phyloP scores from a whole-genome alignment of 495 filamentous ascomycete species.

The Penicillium manginii region DNA sequence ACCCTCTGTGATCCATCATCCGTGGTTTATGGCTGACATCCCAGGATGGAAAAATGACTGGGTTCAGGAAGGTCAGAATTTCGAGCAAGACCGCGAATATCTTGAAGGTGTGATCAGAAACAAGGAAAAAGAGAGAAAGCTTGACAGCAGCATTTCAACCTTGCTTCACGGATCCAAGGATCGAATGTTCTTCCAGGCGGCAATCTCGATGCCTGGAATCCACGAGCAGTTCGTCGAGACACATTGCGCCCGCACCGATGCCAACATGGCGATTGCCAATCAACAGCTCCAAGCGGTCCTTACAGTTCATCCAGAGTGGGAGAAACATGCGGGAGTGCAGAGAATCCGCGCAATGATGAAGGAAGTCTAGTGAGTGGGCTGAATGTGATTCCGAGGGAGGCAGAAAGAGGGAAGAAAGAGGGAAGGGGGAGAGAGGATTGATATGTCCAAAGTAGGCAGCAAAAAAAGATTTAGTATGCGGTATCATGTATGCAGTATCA shows the following conservation, averaged over 20 bases:
- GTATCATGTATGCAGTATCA: no score
- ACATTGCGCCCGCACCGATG: conserved; percentile 20
- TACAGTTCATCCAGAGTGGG: not conserved
- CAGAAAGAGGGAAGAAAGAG: not conserved
- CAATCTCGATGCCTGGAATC: not conserved
- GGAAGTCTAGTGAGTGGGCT: not conserved
- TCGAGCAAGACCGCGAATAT: conserved; percentile 1
- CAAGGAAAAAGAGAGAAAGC: not conserved
- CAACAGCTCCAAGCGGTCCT: not conserved
- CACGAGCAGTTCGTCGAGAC: conserved; percentile 5
- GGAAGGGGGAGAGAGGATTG: not conserved
- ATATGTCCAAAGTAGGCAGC: no score
- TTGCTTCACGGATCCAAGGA: conserved; percentile 1
- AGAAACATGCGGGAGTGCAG: not conserved
- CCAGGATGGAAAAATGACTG: conserved; percentile 5
- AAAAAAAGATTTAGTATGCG: no score
- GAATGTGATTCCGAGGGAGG: not conserved
- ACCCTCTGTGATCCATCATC: not conserved
- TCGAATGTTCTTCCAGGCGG: not conserved
- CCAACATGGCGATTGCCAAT: not conserved
- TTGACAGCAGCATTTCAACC: not conserved
- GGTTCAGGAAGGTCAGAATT: not conserved
- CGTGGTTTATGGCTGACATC: conserved; percentile 4
- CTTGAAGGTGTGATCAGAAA: not conserved
- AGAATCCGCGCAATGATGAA: not conserved